These are phyloP conservation scores for Xylaria grammica DNA, from an alignment of 495 filamentous ascomycete species.

Conservation along the genomic window DNA sequence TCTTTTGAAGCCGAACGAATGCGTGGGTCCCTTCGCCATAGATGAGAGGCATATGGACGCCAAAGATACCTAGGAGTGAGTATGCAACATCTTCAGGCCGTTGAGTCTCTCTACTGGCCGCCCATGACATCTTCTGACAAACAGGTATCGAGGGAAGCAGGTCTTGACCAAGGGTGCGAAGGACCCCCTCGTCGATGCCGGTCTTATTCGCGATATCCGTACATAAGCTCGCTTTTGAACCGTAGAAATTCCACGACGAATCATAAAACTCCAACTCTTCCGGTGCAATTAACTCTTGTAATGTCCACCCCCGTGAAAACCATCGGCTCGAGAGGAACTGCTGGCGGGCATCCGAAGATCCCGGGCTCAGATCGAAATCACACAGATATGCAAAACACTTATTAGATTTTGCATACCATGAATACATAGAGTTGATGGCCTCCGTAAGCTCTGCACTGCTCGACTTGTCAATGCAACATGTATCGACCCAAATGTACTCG, in stretches of 20 bases:
- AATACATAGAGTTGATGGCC: no score
- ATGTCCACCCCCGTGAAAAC: background rate
- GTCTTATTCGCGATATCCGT: background rate
- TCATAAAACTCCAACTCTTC: background rate
- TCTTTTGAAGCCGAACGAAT: background rate
- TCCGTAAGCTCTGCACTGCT: background rate
- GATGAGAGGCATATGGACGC: background rate
- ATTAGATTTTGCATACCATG: background rate
- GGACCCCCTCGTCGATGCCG: background rate
- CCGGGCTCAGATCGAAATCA: background rate
- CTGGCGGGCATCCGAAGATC: background rate
- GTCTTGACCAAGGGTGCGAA: background rate
- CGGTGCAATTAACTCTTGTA: no score
- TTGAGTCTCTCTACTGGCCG: background rate
- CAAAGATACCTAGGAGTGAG: background rate
- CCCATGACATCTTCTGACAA: slow-evolving; percentile 3
- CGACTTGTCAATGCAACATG: slow-evolving; percentile 5
- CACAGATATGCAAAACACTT: background rate
- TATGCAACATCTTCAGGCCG: slow-evolving; percentile 2
- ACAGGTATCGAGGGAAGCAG: background rate
- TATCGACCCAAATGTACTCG: background rate
- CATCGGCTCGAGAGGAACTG: background rate
- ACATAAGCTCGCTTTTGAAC: slow-evolving; percentile 4
- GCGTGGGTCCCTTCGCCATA: background rate
- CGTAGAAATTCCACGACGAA: background rate